Evolutionary conservation across 78 protist genomes (phyloP).

Genomic region (Dictyostelium discoideum): DNA sequence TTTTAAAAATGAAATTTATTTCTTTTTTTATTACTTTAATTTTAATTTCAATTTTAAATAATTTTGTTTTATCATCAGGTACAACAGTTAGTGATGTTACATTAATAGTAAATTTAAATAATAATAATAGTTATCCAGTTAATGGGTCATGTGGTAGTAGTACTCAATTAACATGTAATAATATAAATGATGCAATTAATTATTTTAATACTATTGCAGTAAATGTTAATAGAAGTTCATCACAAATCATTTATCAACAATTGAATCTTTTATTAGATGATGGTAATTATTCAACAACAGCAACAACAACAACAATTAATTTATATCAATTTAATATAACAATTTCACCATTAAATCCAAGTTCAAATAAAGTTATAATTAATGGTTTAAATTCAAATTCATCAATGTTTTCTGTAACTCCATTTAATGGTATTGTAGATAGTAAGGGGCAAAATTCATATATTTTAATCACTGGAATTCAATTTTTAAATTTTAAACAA

Average conservation of each 20-base stretch:
- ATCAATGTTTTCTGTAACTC: neutral
- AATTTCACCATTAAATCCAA: neutral
- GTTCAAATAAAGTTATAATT: neutral
- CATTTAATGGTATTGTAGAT: neutral
- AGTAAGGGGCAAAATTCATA: neutral
- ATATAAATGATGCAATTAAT: neutral
- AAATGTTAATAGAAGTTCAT: neutral
- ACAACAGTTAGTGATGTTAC: neutral
- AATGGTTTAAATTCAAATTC: neutral
- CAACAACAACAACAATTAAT: neutral
- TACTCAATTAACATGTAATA: neutral
- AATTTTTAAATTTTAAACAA: neutral
- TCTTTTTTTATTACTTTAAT: neutral
- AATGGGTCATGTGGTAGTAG: neutral
- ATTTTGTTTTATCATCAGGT: neutral
- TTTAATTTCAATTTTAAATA: neutral
- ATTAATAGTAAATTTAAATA: neutral
- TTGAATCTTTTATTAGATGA: neutral
- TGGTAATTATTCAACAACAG: neutral
- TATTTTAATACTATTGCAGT: neutral
- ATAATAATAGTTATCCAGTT: neutral
- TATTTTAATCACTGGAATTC: neutral
- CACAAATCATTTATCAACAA: neutral
- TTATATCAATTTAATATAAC: neutral
- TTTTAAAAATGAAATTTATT: neutral